phyloP scores from a whole-genome alignment of 2,329 filamentous ascomycete genomes.

The Epichloe hybrida region DNA sequence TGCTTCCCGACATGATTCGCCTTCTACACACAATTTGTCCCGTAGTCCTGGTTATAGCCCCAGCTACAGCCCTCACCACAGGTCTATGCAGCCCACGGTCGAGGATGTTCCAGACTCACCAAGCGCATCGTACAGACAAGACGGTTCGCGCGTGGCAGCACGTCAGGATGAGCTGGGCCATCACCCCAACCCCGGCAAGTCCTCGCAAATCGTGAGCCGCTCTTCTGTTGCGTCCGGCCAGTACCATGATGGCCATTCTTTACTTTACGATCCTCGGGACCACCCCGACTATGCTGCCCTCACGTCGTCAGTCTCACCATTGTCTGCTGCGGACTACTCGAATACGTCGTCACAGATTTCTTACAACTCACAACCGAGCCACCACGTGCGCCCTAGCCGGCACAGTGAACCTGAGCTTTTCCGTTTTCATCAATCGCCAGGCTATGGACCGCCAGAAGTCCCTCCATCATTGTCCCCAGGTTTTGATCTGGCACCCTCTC shows the following conservation, averaged over 20 bases:
- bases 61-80: conserved; percentile 31
- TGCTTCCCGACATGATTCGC: conserved; percentile 20
- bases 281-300: conserved; percentile 11
- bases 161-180: conserved; percentile 25
- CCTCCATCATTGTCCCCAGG: conserved; percentile 49
- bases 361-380: conserved; percentile 18
- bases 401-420: conserved; percentile 24
- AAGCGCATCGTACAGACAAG: conserved; percentile 14
- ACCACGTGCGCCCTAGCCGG: conserved; percentile 17
- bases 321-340: conserved; percentile 22
- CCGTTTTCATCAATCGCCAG: conserved; percentile 17
- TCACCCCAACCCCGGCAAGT: conserved; percentile 26
- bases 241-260: conserved; percentile 11
- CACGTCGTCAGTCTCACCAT: conserved; percentile 16
- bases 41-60: conserved; percentile 35
- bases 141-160: conserved; percentile 11
- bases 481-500: conserved; percentile 40
- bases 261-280: conserved; percentile 9
- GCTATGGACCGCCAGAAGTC: conserved; percentile 32
- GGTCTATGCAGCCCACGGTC: conserved; percentile 47
- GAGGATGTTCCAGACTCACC: conserved; percentile 49
- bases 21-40: conserved; percentile 33
- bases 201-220: conserved; percentile 29
- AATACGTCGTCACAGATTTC: conserved; percentile 15
- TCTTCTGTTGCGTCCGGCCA: conserved; percentile 18